Conservation (phyloP, 2,329 filamentous ascomycete genomes). For the Cadophora malorum region DNA sequence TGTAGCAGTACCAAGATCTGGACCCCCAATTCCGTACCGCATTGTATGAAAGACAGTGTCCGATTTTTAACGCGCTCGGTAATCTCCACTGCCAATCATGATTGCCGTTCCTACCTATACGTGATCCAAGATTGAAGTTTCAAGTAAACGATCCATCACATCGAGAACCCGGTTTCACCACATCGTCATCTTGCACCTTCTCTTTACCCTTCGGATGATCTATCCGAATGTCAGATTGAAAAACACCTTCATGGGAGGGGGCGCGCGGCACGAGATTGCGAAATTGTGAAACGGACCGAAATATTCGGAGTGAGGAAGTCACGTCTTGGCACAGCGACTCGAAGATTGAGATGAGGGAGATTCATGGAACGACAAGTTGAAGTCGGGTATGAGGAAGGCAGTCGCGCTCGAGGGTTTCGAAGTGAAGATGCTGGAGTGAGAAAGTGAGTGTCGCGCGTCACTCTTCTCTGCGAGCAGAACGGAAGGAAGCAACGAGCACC, state of each 20-base stretch:
- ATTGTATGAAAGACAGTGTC: not conserved
- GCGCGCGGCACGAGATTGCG: conserved; percentile 14
- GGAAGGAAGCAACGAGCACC: not conserved
- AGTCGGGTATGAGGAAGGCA: not conserved
- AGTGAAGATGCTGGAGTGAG: not conserved
- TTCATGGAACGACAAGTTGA: not conserved
- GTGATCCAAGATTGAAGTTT: not conserved
- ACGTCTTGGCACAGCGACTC: not conserved
- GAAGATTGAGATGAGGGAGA: no score
- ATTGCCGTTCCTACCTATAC: not conserved
- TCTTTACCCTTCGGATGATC: conserved; percentile 2
- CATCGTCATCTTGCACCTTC: not conserved
- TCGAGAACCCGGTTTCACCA: not conserved
- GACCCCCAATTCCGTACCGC: not conserved
- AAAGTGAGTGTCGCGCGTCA: no score
- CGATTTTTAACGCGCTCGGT: not conserved
- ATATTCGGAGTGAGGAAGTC: not conserved
- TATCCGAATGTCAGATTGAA: not conserved
- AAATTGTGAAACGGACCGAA: not conserved
- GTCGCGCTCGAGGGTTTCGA: not conserved
- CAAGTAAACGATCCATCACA: not conserved
- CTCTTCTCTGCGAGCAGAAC: not conserved
- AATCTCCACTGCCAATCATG: not conserved
- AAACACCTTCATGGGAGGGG: not conserved
- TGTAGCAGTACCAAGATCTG: not conserved